Base-by-base conservation (phyloP, 345 rosid genomes). In the Lepidium aucheri region DNA sequence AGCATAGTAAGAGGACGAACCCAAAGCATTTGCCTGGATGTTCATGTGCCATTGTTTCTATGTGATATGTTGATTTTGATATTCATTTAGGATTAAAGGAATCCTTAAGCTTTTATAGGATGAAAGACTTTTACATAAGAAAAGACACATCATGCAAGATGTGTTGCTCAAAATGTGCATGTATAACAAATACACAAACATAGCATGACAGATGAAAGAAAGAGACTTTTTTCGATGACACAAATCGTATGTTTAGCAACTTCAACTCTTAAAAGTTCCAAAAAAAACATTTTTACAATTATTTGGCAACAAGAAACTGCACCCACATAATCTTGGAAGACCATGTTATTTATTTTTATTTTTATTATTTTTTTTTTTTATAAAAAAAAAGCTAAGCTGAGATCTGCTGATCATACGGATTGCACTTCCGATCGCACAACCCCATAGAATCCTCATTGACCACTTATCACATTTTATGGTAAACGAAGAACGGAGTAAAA, bases 381-480 rank as follows among this genome's bases (percentile, higher is more conserved):
- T n/a, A n/a, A n/a, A n/a, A n/a, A n/a, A n/a, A n/a, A n/a, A n/a
- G n/a, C n/a, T n/a, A n/a, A n/a, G n/a, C n/a, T n/a, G n/a, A n/a
- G n/a, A n/a, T n/a, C n/a, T n/a, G n/a, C n/a, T n/a, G n/a, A 18
- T 10, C 72, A 61, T 74, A 86, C 91, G 60, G 9, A 83, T 33
- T 56, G 85, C 96, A n/a, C n/a, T n/a, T n/a, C n/a, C n/a, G n/a
- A n/a, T n/a, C n/a, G 88, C 92, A 56, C 87, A 88, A 9, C 72
- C 68, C 96, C 92, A 89, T 30, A 89, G 86, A 67, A 86, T 58
- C 81, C 92, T 80, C 85, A 79, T 81, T 59, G 92, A 83, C 92
- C 88, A 88, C 68, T 81, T 86, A n/a, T n/a, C n/a, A n/a, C n/a
- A n/a, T n/a, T n/a, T n/a, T n/a, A n/a, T n/a, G n/a, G n/a, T n/a